These are phyloP conservation scores for Hanseniaspora pseudoguilliermondii DNA, from an alignment of 805 yeast species.

Conservation along the genomic window DNA sequence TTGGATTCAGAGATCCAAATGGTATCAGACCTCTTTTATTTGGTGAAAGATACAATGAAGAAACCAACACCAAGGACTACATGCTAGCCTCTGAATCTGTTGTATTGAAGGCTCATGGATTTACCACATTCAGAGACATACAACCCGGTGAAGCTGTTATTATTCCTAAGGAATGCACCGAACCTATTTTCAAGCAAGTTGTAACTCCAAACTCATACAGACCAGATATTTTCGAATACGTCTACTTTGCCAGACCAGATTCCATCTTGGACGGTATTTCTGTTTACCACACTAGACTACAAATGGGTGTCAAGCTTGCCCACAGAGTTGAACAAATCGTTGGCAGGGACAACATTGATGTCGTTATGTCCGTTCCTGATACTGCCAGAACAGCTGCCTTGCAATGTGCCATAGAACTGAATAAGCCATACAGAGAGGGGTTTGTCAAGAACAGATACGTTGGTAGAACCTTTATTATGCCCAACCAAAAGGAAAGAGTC, in stretches of 20 bases:
- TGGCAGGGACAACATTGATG: conserved; percentile 58
- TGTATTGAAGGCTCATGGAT: conserved; percentile 85
- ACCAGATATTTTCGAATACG: conserved; percentile 95
- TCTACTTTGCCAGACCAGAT: conserved; percentile 95
- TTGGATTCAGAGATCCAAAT: conserved; percentile 94
- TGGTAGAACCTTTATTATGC: conserved; percentile 97
- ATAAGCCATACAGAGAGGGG: conserved; percentile 86
- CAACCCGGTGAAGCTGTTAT: conserved; percentile 95
- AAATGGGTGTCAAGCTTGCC: conserved; percentile 88
- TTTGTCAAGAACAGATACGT: conserved; percentile 93
- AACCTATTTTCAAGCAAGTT: conserved; percentile 76
- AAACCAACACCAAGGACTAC: conserved; percentile 61
- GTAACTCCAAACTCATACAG: conserved; percentile 66
- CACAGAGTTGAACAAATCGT: conserved; percentile 43
- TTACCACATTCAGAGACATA: conserved; percentile 63
- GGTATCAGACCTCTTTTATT: conserved; percentile 85
- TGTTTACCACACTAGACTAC: conserved; percentile 81
- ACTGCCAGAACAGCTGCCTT: conserved; percentile 93
- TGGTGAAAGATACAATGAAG: conserved; percentile 63
- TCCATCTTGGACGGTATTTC: conserved; percentile 93
- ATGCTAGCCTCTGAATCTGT: conserved; percentile 95
- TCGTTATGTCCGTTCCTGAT: conserved; percentile 95
- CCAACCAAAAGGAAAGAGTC: conserved; percentile 86
- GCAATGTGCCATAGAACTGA: conserved; percentile 73
- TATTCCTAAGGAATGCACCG: conserved; percentile 59